Evolutionary conservation across 1,284 basidiomycete genomes (phyloP).

Genomic region (Singerocomus inundabilis): DNA sequence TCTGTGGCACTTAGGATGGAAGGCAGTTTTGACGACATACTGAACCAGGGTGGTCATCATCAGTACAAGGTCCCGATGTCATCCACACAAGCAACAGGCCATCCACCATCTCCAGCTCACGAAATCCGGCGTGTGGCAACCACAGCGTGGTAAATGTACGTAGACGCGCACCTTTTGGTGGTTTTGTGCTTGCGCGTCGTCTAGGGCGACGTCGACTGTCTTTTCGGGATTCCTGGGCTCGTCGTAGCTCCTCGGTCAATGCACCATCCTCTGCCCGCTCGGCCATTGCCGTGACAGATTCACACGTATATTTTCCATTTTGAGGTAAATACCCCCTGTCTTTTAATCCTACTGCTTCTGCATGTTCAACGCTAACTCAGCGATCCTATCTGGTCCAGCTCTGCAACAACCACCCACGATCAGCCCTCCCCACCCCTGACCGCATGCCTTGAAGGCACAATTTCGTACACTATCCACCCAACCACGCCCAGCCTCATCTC

Average conservation of each 20-base stretch:
- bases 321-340: constrained; percentile 13
- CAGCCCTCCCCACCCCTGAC: constrained; percentile 49
- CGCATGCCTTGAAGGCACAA: constrained; percentile 28
- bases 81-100: constrained; percentile 33
- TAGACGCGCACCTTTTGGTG: constrained; percentile 23
- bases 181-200: constrained; percentile 28
- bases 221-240: constrained; percentile 20
- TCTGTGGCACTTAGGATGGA: constrained; percentile 91
- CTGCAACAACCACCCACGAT: constrained; percentile 77
- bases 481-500: constrained; percentile 39
- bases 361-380: constrained; percentile 22
- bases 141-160: constrained; percentile 7
- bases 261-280: constrained; percentile 9
- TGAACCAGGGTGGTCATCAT: constrained; percentile 33
- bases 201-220: constrained; percentile 25
- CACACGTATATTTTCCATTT: constrained; percentile 14
- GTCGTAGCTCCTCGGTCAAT: constrained; percentile 11
- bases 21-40: constrained; percentile 86
- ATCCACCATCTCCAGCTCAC: constrained; percentile 33
- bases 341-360: neutral
- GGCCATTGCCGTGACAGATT: constrained; percentile 18
- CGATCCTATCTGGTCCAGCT: constrained; percentile 56
- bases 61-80: constrained; percentile 23
- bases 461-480: constrained; percentile 48
- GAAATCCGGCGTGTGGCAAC: constrained; percentile 18